Conservation (phyloP, 2,329 filamentous ascomycete genomes). For the Colletotrichum theobromicola region DNA sequence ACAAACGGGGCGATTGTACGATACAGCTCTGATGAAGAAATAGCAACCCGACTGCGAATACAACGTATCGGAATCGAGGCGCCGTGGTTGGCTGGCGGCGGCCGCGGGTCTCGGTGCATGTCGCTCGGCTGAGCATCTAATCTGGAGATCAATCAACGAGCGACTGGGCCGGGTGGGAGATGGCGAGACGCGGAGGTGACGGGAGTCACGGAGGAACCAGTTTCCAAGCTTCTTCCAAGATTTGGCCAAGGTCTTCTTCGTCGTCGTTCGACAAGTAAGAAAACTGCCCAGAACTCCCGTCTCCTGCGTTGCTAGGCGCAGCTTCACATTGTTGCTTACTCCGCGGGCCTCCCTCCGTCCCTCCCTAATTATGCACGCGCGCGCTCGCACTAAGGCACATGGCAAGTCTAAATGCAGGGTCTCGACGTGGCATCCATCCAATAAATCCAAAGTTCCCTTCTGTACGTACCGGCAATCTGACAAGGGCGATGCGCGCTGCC, state of each 20-base stretch:
- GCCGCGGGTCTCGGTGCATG: constrained; percentile 4
- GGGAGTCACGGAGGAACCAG: neutral
- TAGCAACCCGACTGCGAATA: neutral
- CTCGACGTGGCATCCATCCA: neutral
- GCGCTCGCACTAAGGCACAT: neutral
- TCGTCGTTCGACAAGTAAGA: neutral
- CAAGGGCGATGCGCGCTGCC: neutral
- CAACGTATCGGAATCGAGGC: neutral
- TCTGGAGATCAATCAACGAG: neutral
- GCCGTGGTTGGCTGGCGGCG: neutral
- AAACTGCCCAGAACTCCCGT: neutral
- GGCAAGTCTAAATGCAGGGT: neutral
- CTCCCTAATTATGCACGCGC: neutral
- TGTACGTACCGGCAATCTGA: neutral
- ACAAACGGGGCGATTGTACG: neutral
- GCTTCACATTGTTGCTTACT: neutral
- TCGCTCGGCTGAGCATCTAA: neutral
- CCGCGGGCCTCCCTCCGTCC: neutral
- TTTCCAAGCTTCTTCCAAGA: neutral
- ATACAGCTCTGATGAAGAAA: neutral
- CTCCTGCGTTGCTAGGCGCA: neutral
- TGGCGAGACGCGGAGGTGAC: neutral
- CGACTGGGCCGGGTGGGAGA: neutral
- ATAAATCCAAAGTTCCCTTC: neutral
- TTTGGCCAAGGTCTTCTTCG: neutral